Evolutionary conservation across 495 filamentous ascomycete species (phyloP), one percentile per base, ranked within the genome.

Genomic region (Penicillium daleae): DNA sequence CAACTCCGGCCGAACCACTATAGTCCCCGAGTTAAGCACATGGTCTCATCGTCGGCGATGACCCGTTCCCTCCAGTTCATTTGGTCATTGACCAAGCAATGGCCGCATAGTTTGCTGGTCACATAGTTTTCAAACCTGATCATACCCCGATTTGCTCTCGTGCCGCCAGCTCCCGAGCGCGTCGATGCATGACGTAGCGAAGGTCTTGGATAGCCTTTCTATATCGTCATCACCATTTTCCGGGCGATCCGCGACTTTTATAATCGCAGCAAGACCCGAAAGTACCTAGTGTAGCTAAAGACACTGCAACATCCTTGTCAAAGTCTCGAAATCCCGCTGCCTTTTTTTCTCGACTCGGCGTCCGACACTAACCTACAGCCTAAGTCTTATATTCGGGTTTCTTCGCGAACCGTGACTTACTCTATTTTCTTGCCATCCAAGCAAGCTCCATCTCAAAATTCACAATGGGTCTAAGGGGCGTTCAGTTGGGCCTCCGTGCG

Each of bases 151-250:
- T 55, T 7, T 15, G 49, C 8, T 26, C 58, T 59, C 33, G 29
- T 59, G 52, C 70, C 68, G 70, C 56, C 53, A 7, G 53, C 39
- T 66, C 56, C 68, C 70, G 70, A 55, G 56, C 59, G 57, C 57
- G 56, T 65, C 66, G 61, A 67, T 69, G 67, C 68, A 78, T 78
- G 76, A 78, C 76, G 76, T 78, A 75, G 74, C 54, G 54, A 66
- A 44, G 19, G 40, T 48, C 33, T 52, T 49, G 57, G 59, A 57
- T 50, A 27, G 50, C 31, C 61, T 56, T 61, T 65, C 52, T 59
- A 71, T 68, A 72, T 74, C 74, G 68, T 74, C 74, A 76, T 76
- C 70, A 66, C 53, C 51, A 60, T 57, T 42, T 64, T 72, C 71
- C 76, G 74, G 62, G 15, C 56, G 57, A 70, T 72, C 76, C 76